Evolutionary conservation across 2,329 filamentous ascomycete species (phyloP), one percentile per base, ranked within the genome.

Genomic region (Beauveria rudraprayagi): DNA sequence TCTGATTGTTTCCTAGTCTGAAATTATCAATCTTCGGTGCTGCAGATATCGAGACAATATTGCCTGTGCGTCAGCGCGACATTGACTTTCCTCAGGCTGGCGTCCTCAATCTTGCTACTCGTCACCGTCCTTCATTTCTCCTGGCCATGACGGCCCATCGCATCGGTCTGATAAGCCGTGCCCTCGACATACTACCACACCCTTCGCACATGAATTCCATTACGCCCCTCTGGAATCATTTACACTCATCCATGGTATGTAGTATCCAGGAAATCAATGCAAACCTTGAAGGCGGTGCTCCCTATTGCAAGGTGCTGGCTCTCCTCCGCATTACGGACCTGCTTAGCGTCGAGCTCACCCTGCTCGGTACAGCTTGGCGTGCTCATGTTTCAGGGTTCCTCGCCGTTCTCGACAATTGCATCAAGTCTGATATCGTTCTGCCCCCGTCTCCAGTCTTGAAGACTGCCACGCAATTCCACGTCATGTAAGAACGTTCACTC

Each of bases 251-350:
- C 40, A 56, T 56, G 54, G 22, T 56, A 5, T 28, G 37, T 26
- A 47, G 22, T 22, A 46, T 56, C 26, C 26, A 56, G 17, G 54
- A 56, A 4, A 47, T 56, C 1, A 56, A 56, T 43, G 30, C 40
- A 34, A 47, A 34, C 7, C 54, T 56, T 5, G 22, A n/a, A 24
- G 19, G 54, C 17, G 24, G 3, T 3, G 24, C 34, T 17, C 28
- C 54, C 10, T 47, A 37, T 14, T n/a, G n/a, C 41, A 56, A 43
- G n/a, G 54, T 56, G 19, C 34, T 41, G 44, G 55, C 55, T 19
- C 44, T 57, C 7, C 44, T 57, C 22, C 55, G 55, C 46, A 57
- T 57, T 19, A 50, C 44, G 14, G 55, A 57, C 44, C 8, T 57
- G 19, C 43, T 50, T 17, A 40, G 44, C 22, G 55, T 50, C 28